Conservation (phyloP, 805 yeast species). For the Wickerhamiella alocasiicola region DNA sequence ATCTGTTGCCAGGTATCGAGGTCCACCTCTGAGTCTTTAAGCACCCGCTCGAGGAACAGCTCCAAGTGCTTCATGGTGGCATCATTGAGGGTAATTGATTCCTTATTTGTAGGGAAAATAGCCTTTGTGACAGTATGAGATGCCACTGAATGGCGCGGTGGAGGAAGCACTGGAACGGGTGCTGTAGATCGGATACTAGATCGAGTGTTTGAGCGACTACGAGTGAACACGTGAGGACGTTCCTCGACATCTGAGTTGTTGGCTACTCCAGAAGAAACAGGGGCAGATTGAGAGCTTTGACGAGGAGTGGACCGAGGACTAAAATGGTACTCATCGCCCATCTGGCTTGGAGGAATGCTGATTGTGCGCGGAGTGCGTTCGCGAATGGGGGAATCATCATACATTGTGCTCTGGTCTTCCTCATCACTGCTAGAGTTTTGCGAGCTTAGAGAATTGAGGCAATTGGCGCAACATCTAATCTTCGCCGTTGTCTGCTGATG, state of each 20-base stretch:
- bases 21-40: constrained; percentile 26
- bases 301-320: constrained; percentile 4
- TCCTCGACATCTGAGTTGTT: background rate
- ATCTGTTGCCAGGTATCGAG: constrained; percentile 53
- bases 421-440: constrained; percentile 28
- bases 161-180: background rate
- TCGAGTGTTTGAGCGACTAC: background rate
- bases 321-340: constrained; percentile 3
- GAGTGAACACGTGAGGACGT: background rate
- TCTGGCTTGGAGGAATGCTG: background rate
- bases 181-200: background rate
- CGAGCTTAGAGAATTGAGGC: constrained; percentile 17
- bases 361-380: constrained; percentile 3
- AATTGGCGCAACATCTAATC: constrained; percentile 20
- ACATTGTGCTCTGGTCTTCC: constrained; percentile 34
- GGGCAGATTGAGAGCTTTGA: too few species aligned
- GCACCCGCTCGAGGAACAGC: constrained; percentile 24
- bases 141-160: constrained; percentile 5
- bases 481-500: constrained; percentile 22
- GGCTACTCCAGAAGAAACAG: background rate
- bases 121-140: too few species aligned
- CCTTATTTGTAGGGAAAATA: constrained; percentile 11
- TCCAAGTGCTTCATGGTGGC: constrained; percentile 25
- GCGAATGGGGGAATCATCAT: constrained; percentile 3
- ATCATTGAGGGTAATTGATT: constrained; percentile 23